Base-by-base conservation (phyloP, 2,329 filamentous ascomycete genomes). In the Colletotrichum spaethianum region DNA sequence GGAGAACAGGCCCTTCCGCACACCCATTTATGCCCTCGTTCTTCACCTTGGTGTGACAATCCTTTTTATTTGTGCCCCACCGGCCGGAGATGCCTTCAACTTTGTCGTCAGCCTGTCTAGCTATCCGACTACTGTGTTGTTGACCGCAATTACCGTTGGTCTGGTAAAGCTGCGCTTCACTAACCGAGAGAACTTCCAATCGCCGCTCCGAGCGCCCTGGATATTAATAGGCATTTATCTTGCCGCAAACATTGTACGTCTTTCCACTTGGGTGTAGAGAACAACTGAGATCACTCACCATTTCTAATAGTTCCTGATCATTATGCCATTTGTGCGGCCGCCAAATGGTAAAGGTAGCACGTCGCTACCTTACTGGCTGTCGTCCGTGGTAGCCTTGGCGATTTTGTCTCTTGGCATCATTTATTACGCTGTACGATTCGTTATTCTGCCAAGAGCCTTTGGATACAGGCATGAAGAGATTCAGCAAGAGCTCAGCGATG, bases 1-100 rank as follows among this genome's bases (percentile, higher is more conserved):
- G 75, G 76, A 77, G 48, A 77, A 77, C 31, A 64, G 75, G 1
- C 75, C 76, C 3, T 77, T 77, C 48, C 73, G 74, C 40, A 76
- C 76, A 3, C 76, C 75, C 11, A 75, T 77, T 38, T 74, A 63
- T 6, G 74, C 72, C 1, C 63, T 77, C 4, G 4, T 70, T 0
- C 70, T 77, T 1, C 76, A 77, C 18, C 63, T 76, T 0, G 75
- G 70, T 1, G 75, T 77, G 1, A 76, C 75, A 0, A 73, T 76
- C 18, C 57, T 77, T 5, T 77, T 77, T 52, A 74, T 77, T 11
- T 77, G 76, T 20, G 75, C 75, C 2, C 75, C 75, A 1, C 76
- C 75, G 0, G 75, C 76, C 0, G 75, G 76, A 3, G 75, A 77
- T 18, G 75, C 74, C 20, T 77, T 77, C 62, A 77, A 70, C 48